phyloP scores from a whole-genome alignment of 2,329 filamentous ascomycete genomes.

The Fusarium subglutinans region DNA sequence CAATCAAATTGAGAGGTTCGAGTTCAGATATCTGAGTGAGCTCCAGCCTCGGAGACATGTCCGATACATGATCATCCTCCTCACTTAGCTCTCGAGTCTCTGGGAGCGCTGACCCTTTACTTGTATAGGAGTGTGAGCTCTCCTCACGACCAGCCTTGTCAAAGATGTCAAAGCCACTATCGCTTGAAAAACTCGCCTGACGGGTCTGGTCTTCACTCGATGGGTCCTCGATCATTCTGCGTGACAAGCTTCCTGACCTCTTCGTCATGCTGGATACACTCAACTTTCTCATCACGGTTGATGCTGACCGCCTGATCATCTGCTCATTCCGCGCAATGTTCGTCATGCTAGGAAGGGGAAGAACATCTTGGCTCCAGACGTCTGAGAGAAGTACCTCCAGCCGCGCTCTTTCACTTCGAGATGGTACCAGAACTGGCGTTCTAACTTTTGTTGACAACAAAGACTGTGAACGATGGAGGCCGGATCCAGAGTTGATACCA shows the following conservation, averaged over 20 bases:
- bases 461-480: slow-evolving; percentile 82
- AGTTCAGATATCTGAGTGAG: slow-evolving; percentile 5
- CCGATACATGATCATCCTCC: not conserved
- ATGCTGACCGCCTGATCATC: slow-evolving; percentile 80
- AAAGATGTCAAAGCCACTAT: slow-evolving; percentile 7
- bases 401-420: slow-evolving; percentile 78
- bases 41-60: slow-evolving; percentile 3
- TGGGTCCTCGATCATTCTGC: slow-evolving; percentile 15
- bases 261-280: slow-evolving; percentile 83
- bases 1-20: slow-evolving; percentile 11
- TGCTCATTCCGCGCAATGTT: slow-evolving; percentile 72
- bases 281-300: slow-evolving; percentile 87
- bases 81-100: slow-evolving; percentile 10
- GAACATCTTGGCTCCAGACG: slow-evolving; percentile 82
- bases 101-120: slow-evolving; percentile 10
- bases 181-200: slow-evolving; percentile 23
- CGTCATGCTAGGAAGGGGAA: slow-evolving; percentile 87
- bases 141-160: slow-evolving; percentile 4
- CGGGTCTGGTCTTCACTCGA: slow-evolving; percentile 6
- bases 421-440: slow-evolving; percentile 76
- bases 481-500: slow-evolving; percentile 50
- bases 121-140: slow-evolving; percentile 17
- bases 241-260: slow-evolving; percentile 67
- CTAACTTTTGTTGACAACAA: slow-evolving; percentile 73
- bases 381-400: slow-evolving; percentile 79